phyloP scores from a whole-genome alignment of 164 flowering plant genomes.

The Saururus chinensis region DNA sequence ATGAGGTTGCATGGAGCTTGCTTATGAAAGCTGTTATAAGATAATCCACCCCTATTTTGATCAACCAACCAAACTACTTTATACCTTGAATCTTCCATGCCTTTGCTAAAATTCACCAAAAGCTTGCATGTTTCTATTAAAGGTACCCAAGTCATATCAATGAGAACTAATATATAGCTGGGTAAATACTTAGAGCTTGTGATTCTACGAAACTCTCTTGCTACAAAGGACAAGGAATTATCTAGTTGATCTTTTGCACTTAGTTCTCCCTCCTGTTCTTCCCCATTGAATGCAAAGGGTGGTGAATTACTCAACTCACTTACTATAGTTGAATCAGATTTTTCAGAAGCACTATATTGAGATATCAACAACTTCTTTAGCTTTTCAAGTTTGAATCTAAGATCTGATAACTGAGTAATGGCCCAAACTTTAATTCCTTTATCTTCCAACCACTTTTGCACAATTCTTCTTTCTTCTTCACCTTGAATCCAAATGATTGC shows the following conservation, averaged over 20 bases:
- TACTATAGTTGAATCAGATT: conserved; percentile 1
- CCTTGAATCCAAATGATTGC: conserved; percentile 42
- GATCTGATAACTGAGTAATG: conserved; percentile 22
- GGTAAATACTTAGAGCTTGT: too few species aligned
- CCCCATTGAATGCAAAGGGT: background rate
- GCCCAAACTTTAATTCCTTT: conserved; percentile 37
- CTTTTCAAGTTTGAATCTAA: conserved; percentile 26
- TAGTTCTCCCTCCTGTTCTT: background rate
- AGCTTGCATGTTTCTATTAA: conserved; percentile 8
- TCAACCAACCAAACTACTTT: conserved; percentile 31
- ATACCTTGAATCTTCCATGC: conserved; percentile 1
- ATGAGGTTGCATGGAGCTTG: conserved; percentile 14
- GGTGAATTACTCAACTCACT: too few species aligned
- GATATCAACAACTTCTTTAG: conserved; percentile 16
- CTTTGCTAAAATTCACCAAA: conserved; percentile 6
- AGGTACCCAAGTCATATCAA: conserved; percentile 9
- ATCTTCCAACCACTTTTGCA: conserved; percentile 30
- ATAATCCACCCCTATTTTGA: background rate
- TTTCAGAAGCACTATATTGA: conserved; percentile 2
- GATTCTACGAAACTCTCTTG: too few species aligned
- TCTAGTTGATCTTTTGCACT: background rate
- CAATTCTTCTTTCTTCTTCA: conserved; percentile 29
- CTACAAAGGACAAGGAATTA: conserved; percentile 2
- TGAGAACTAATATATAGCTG: too few species aligned
- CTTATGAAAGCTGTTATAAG: background rate